Percentiles rank a stretch among this genome's conserved stretches.
Conservation (phyloP, 441 rosid species). For the Omphalea diandra region DNA sequence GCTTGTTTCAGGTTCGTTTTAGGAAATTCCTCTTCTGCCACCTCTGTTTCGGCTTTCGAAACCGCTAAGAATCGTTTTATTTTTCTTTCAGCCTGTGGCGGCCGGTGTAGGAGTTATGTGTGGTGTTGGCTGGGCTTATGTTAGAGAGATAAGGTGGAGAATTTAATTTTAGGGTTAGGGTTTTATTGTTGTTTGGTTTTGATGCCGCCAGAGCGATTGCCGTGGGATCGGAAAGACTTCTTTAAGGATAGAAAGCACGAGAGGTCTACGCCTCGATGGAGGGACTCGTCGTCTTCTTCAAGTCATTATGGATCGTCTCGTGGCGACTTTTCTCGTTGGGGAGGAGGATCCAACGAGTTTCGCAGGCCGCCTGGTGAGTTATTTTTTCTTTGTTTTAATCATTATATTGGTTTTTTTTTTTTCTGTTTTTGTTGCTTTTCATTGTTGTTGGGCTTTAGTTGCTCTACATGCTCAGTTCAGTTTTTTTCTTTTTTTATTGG, state of each 20-base stretch:
- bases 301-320: conserved; percentile 55
- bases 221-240: conserved; percentile 91
- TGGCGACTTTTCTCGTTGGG: conserved; percentile 60
- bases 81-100: background rate
- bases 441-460: too few relatives aligned
- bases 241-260: conserved; percentile 90
- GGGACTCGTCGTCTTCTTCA: conserved; percentile 54
- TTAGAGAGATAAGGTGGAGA: conserved; percentile 3
- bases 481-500: too few relatives aligned
- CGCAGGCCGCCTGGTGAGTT: conserved; percentile 77
- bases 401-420: background rate
- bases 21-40: background rate
- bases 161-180: conserved; percentile 25
- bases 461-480: too few relatives aligned
- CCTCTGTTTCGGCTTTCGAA: background rate
- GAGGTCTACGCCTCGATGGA: conserved; percentile 73
- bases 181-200: conserved; percentile 45
- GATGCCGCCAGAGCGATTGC: conserved; percentile 96
- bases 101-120: conserved; percentile 3
- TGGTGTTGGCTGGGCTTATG: conserved; percentile 13
- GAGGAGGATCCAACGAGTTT: conserved; percentile 56
- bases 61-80: background rate
- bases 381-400: too few relatives aligned
- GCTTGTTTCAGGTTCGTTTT: conserved; percentile 10
- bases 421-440: too few relatives aligned